phyloP scores from a whole-genome alignment of 75 land plant genomes.

The Selaginella moellendorffii region DNA sequence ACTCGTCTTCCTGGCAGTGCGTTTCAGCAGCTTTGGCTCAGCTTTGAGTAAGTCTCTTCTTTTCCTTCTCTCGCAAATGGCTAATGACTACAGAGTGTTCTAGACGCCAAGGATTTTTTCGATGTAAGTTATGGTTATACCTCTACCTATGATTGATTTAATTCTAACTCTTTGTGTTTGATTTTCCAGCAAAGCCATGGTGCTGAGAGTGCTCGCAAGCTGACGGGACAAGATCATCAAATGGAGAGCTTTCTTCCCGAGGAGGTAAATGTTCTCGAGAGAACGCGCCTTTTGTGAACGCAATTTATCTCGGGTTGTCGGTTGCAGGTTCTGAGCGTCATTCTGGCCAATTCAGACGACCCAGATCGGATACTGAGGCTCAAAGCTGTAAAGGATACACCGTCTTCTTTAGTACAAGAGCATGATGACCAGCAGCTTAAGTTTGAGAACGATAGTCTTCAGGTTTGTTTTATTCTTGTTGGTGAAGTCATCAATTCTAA shows the following conservation, averaged over 20 bases:
- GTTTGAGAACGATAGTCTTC: not conserved
- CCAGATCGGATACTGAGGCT: not conserved
- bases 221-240: not conserved
- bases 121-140: not conserved
- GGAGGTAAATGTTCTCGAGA: not conserved
- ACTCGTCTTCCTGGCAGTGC: not conserved
- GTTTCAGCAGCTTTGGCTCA: not conserved
- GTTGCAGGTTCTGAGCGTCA: not conserved
- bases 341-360: not conserved
- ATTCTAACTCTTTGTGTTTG: too few species aligned
- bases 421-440: not conserved
- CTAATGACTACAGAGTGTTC: too few species aligned
- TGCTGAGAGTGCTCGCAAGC: not conserved
- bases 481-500: too few species aligned
- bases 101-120: not conserved
- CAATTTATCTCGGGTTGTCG: not conserved
- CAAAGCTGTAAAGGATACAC: too few species aligned
- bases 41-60: not conserved
- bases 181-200: not conserved
- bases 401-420: not conserved
- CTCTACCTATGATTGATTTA: too few species aligned
- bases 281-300: too few species aligned
- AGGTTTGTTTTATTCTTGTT: not conserved
- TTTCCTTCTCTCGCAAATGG: not conserved
- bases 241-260: not conserved